Evolutionary conservation across 2,329 filamentous ascomycete species (phyloP).

Genomic region (Parascedosporium putredinis): DNA sequence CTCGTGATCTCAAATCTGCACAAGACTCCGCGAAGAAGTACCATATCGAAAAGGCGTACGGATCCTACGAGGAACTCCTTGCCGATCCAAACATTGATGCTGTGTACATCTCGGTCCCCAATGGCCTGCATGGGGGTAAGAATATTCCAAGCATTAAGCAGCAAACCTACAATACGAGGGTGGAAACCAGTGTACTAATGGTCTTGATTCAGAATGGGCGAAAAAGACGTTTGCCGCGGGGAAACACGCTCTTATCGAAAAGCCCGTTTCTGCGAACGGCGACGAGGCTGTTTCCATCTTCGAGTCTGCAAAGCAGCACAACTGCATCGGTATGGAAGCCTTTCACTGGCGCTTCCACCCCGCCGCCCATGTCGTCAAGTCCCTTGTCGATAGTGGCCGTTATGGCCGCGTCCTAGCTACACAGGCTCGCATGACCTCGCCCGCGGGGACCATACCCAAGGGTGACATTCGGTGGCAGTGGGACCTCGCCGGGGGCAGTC

Average conservation of each 20-base stretch:
- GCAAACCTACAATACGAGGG: no score
- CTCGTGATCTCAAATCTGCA: constrained; percentile 6
- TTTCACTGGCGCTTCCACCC: constrained; percentile 11
- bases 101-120: constrained; percentile 35
- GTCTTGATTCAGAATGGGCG: constrained; percentile 20
- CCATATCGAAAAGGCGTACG: constrained; percentile 7
- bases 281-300: constrained; percentile 36
- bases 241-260: constrained; percentile 45
- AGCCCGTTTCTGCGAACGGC: constrained; percentile 40
- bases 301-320: constrained; percentile 20
- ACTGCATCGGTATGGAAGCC: constrained; percentile 12
- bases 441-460: background rate
- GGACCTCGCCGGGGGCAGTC: constrained; percentile 7
- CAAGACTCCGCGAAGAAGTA: constrained; percentile 5
- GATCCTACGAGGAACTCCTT: constrained; percentile 12
- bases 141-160: no score
- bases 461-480: constrained; percentile 6
- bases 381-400: constrained; percentile 3
- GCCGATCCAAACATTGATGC: constrained; percentile 19
- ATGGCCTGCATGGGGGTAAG: constrained; percentile 27
- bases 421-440: constrained; percentile 4
- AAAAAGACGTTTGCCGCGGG: constrained; percentile 38
- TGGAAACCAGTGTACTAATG: no score
- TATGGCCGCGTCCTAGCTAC: constrained; percentile 7
- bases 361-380: constrained; percentile 7